A percentile compares a stretch with the other conserved stretches of the same genome.
Conservation (phyloP, 1,139 yeast species). For the Candida dubliniensis region DNA sequence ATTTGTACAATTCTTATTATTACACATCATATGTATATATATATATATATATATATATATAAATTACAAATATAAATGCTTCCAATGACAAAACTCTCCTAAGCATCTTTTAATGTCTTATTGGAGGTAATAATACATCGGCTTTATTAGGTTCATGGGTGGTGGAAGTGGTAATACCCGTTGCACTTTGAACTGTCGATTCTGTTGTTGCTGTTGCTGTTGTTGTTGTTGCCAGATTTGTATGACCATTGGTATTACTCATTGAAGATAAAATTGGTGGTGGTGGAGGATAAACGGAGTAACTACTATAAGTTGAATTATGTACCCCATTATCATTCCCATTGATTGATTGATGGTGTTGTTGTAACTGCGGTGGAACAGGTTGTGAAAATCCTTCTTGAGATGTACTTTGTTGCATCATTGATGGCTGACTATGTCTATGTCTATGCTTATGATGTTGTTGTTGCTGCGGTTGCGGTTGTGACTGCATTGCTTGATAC, state of each 20-base stretch:
- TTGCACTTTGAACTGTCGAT: not conserved
- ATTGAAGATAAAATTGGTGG: constrained; percentile 13
- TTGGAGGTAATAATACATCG: constrained; percentile 15
- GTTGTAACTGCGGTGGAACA: constrained; percentile 1
- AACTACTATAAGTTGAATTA: constrained; percentile 7
- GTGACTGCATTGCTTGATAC: not conserved
- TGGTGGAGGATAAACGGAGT: constrained; percentile 17
- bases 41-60: not conserved
- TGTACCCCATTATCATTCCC: constrained; percentile 2
- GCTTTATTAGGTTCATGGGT: not conserved
- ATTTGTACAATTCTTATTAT: no score
- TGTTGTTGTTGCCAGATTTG: not conserved
- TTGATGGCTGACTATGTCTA: no score
- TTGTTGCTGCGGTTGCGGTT: constrained; percentile 1
- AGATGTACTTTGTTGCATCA: no score
- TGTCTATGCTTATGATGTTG: not conserved
- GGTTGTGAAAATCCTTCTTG: no score
- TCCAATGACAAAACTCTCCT: constrained; percentile 5
- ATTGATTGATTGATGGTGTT: constrained; percentile 1
- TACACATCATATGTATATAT: not conserved
- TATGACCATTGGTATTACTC: not conserved
- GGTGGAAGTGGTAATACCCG: not conserved
- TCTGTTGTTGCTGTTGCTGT: no score
- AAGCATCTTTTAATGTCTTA: constrained; percentile 8
- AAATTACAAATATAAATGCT: not conserved